Evolutionary conservation across 2,329 filamentous ascomycete species (phyloP), one percentile per base, ranked within the genome.

Genomic region (Aspergillus persii): DNA sequence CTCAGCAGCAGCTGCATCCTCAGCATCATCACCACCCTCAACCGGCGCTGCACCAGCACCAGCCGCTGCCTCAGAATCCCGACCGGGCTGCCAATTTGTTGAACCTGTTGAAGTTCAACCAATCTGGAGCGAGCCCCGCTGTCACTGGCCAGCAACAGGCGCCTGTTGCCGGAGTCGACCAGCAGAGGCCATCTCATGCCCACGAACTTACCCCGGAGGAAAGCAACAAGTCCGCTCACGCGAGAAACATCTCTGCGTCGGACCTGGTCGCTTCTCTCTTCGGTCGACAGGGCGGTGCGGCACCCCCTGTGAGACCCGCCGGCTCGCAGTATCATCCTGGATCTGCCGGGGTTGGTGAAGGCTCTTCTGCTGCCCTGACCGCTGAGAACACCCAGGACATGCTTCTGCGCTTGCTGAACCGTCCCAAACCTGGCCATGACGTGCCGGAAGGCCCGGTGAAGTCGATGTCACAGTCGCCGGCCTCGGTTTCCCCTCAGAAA

Each of bases 381-480:
- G 76, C 79, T 76, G 83, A 86, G 50, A 89, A 92, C 73, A 91
- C 92, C 4, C 90, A 96, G 75, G 88, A 94, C 63, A 90, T 95
- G 71, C 82, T 99, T 51, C 86, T 98, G 62, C 89, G 91, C 68
- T 82, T 98, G 59, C 84, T 99, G 63, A 95, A 92, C 70, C 88
- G 89, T 52, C 87, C 90, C 54, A 92, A 74, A 50, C 63, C 70
- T 31, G 65, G 61, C 11, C 62, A 67, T 30, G 56, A 74, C 68
- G 68, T 66, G 31, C 55, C 63, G 1, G 61, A 75, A 12, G 63
- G 62, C 18, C 50, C 63, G 9, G 57, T 62, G 31, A 66, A 65
- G 49, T 52, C 68, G 36, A 63, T 66, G 12, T 61, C 78, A 53
- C 76, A 81, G 56, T 72, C 80, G 12, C 74, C 77, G 23, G 66